Evolutionary conservation across 768 basidiomycete genomes (phyloP).

Genomic region (Heimioporus sp.): DNA sequence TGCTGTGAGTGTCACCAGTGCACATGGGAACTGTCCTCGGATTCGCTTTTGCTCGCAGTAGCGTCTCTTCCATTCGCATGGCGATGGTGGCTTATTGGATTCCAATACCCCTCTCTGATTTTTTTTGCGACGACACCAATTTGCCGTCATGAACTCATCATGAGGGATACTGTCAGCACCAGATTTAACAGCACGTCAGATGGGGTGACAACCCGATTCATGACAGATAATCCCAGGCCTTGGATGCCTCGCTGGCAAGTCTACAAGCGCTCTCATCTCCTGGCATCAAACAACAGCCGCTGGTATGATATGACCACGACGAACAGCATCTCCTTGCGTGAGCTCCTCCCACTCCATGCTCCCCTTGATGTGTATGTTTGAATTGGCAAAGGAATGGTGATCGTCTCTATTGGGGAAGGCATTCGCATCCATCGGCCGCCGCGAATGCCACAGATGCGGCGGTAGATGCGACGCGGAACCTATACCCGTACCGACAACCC

Average conservation of each 20-base stretch:
- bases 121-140: constrained; percentile 40
- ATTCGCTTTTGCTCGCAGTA: neutral
- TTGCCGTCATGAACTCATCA: constrained; percentile 46
- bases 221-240: constrained; percentile 52
- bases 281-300: neutral
- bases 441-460: neutral
- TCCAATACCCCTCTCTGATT: neutral
- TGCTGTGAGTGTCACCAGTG: constrained; percentile 29
- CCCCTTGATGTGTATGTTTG: neutral
- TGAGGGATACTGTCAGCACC: constrained; percentile 43
- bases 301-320: constrained; percentile 11
- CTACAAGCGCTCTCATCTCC: neutral
- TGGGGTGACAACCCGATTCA: constrained; percentile 43
- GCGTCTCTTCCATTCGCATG: constrained; percentile 18
- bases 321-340: constrained; percentile 20
- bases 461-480: constrained; percentile 6
- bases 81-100: neutral
- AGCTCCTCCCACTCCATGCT: neutral
- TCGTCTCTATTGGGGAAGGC: too few relatives aligned
- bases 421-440: neutral
- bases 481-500: constrained; percentile 10
- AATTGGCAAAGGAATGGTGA: constrained; percentile 9
- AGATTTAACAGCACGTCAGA: constrained; percentile 11
- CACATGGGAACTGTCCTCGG: neutral
- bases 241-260: constrained; percentile 29